Evolutionary conservation across 257 asterid species (phyloP), one percentile per base, ranked within the genome.

Genomic region (Lantana camara): DNA sequence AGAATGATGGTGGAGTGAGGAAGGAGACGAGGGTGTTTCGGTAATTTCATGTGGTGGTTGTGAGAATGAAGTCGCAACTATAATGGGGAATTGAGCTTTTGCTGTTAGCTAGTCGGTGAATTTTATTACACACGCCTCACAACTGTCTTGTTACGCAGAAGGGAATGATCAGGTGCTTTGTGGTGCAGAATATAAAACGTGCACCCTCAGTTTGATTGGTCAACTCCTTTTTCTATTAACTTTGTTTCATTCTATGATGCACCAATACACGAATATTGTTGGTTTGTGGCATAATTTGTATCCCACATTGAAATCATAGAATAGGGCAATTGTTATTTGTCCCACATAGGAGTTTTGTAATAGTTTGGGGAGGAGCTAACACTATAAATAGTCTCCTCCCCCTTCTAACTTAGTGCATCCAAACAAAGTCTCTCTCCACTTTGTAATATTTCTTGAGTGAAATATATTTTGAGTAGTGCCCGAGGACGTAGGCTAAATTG

Each of bases 31-130:
- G 88, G 85, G 76, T 60, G 60, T 12, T 51, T 29, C n/a, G 70
- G 83, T 73, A 48, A 71, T 16, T 71, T 16, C 14, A 1, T 10
- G 32, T 5, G 40, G 72, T 61, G 9, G 77, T 76, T 77, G 66
- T 47, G 80, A 74, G 75, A 72, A 68, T 51, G 89, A 82, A 75
- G 53, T 49, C 42, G 64, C 79, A 85, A 40, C 85, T 52, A 69
- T n/a, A 30, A 35, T 35, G 63, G 34, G 64, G 62, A n/a, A 2
- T 27, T 27, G 32, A 27, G 32, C 35, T 30, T 35, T 35, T 35
- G 40, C 8, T 35, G 35, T 30, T 30, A 30, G 35, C 17, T 7
- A 24, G 69, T 46, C 48, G 57, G 46, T 62, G 51, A 52, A 22
- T 20, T 13, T 35, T 37, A 20, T 32, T 62, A 20, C 56, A 52